Conservation (phyloP, 2,329 filamentous ascomycete species). For the Zymoseptoria ardabiliae region DNA sequence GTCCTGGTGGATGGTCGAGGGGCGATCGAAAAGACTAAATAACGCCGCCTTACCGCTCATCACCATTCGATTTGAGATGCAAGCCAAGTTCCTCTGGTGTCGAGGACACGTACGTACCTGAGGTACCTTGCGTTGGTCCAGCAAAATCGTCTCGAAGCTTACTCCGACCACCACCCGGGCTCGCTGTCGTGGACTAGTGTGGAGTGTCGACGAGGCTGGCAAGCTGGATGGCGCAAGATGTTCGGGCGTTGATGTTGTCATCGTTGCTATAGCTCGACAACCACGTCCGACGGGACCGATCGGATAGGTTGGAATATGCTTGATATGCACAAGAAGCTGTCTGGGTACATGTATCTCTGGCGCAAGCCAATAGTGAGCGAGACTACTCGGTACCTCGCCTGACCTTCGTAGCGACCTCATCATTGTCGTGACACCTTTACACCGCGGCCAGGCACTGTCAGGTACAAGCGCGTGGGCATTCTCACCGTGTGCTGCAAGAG, state of each 20-base stretch:
- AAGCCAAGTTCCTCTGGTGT: neutral
- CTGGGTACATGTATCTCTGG: neutral
- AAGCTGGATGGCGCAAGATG: neutral
- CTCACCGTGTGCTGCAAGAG: neutral
- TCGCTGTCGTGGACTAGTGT: neutral
- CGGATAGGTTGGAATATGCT: neutral
- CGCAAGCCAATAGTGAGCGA: neutral
- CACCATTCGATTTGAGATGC: neutral
- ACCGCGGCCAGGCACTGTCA: constrained; percentile 9
- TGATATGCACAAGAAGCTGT: neutral
- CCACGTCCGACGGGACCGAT: neutral
- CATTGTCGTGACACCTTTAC: neutral
- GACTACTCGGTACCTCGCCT: neutral
- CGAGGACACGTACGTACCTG: neutral
- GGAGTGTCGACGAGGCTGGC: neutral
- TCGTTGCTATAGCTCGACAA: neutral
- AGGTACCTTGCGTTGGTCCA: neutral
- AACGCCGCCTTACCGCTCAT: neutral
- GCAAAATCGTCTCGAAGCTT: neutral
- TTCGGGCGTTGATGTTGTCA: neutral
- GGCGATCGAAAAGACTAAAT: neutral
- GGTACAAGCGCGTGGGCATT: constrained; percentile 11
- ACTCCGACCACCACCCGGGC: neutral
- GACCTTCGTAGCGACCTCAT: too few species aligned
- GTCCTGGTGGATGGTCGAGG: neutral